Conservation (phyloP, 768 basidiomycete genomes). For the Galerina marginata region DNA sequence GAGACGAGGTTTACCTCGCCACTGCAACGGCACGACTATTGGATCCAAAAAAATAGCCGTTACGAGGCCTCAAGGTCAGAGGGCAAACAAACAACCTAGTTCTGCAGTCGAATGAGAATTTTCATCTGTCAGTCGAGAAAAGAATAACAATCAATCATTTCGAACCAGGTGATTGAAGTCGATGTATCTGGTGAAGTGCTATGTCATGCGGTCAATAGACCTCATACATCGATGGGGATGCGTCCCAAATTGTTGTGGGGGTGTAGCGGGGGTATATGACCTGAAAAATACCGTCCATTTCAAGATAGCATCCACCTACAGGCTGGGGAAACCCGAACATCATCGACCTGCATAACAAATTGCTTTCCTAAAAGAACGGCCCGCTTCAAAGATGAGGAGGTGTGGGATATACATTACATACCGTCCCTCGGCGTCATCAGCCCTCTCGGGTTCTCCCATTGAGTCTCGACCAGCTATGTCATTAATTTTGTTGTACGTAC, state of each 20-base stretch:
- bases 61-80: too few species aligned
- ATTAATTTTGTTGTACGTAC: neutral
- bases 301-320: neutral
- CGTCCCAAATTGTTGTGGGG: neutral
- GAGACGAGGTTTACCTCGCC: too few species aligned
- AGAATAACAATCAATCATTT: neutral
- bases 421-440: neutral
- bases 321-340: neutral
- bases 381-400: conserved; percentile 5
- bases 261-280: neutral
- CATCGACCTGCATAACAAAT: neutral
- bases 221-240: conserved; percentile 5
- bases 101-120: neutral
- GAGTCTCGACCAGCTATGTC: conserved; percentile 5
- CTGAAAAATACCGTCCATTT: conserved; percentile 5
- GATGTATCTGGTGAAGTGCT: conserved; percentile 5
- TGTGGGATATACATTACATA: conserved; percentile 1
- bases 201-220: conserved; percentile 8
- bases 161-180: conserved; percentile 11
- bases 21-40: neutral
- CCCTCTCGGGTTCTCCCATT: conserved; percentile 3
- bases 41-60: neutral
- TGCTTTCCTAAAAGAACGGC: neutral
- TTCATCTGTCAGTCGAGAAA: conserved; percentile 7
- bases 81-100: neutral